Percentiles rank a stretch among this genome's conserved stretches.
These are phyloP conservation scores for Cystobasidium tubakii DNA, from an alignment of 768 basidiomycete genomes.

Conservation along the genomic window DNA sequence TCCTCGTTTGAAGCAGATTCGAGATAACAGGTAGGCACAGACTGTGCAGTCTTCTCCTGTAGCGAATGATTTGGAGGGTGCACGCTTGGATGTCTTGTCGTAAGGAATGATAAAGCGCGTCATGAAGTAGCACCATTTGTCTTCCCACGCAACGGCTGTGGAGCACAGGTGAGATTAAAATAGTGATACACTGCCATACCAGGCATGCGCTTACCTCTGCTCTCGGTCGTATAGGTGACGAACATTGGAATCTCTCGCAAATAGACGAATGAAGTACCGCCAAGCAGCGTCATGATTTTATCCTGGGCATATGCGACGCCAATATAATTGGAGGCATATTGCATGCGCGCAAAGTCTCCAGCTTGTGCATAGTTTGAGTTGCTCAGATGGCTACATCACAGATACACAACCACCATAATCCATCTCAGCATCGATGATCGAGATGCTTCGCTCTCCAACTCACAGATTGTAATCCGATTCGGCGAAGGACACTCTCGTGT, in stretches of 20 bases:
- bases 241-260: constrained; percentile 35
- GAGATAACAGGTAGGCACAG: constrained; percentile 20
- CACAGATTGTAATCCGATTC: constrained; percentile 36
- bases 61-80: constrained; percentile 5
- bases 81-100: constrained; percentile 27
- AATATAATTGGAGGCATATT: constrained; percentile 24
- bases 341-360: constrained; percentile 34
- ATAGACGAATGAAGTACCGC: constrained; percentile 31
- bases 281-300: constrained; percentile 18
- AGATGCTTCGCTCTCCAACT: not conserved
- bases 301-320: constrained; percentile 19
- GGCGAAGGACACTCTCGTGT: constrained; percentile 31
- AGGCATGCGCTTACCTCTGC: constrained; percentile 16
- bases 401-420: too few species aligned
- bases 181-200: not conserved
- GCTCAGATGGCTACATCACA: constrained; percentile 32
- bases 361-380: constrained; percentile 35
- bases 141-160: constrained; percentile 25
- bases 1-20: constrained; percentile 21
- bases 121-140: constrained; percentile 29
- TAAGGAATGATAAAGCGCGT: constrained; percentile 34
- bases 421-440: not conserved
- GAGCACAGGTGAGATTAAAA: too few species aligned
- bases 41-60: constrained; percentile 32
- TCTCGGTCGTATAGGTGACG: constrained; percentile 16